phyloP scores from a whole-genome alignment of 83 land plant genomes.

The Picea abies region DNA sequence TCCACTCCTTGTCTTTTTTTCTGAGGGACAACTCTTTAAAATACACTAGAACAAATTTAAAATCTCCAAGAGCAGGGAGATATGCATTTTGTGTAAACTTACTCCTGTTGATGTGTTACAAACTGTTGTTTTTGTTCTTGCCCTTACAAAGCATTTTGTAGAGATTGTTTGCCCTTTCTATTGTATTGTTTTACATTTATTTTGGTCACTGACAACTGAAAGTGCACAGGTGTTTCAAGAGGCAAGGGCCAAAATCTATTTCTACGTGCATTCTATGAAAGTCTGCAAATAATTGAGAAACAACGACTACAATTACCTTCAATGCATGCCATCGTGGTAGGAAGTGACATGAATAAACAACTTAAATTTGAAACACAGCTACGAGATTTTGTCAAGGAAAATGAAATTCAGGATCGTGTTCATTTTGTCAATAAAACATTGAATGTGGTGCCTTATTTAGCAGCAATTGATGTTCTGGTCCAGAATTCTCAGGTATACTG shows the following conservation, averaged over 20 bases:
- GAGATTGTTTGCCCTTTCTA: neutral
- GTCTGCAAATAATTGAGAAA: constrained; percentile 53
- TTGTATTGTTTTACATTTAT: neutral
- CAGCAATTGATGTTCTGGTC: constrained; percentile 92
- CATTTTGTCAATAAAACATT: constrained; percentile 90
- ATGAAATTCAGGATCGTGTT: constrained; percentile 62
- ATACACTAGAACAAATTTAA: too few species aligned
- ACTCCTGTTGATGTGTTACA: neutral
- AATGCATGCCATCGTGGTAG: constrained; percentile 89
- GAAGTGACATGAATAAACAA: constrained; percentile 88
- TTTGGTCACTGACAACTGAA: neutral
- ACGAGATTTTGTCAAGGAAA: constrained; percentile 61
- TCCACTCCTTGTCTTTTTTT: too few species aligned
- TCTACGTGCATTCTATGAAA: constrained; percentile 71
- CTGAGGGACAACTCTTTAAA: too few species aligned
- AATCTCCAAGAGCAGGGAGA: too few species aligned
- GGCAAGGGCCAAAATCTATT: constrained; percentile 97
- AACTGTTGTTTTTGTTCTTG: neutral
- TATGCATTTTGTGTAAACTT: too few species aligned
- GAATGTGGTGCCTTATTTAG: constrained; percentile 84
- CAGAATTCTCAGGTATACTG: constrained; percentile 91
- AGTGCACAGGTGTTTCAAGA: constrained; percentile 86
- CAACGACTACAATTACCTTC: constrained; percentile 43
- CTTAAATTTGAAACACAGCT: constrained; percentile 73
- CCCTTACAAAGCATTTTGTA: too few species aligned